Conservation (phyloP, 139 green algal genomes). For the Chlorella vulgaris region DNA sequence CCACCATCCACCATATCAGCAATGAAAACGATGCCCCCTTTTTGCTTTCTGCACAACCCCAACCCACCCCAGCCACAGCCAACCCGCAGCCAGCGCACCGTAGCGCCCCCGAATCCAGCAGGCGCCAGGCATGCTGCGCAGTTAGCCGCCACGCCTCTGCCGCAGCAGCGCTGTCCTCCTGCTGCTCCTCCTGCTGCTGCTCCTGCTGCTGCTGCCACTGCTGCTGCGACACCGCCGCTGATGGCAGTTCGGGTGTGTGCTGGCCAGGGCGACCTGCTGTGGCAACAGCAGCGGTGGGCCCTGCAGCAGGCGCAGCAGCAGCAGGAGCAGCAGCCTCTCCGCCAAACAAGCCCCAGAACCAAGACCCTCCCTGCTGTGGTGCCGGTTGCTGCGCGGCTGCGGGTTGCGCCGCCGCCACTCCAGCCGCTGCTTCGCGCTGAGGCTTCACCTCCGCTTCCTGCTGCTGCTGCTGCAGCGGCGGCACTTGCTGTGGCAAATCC, state of each 20-base stretch:
- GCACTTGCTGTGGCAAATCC: neutral
- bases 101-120: neutral
- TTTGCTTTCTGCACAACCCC: too few species aligned
- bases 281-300: too few species aligned
- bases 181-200: neutral
- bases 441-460: slow-evolving; percentile 49
- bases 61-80: too few species aligned
- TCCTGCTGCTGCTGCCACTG: neutral
- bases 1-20: too few species aligned
- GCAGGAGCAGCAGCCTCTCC: neutral
- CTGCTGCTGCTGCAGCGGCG: slow-evolving; percentile 1
- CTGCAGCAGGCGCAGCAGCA: neutral
- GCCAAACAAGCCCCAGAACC: neutral
- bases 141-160: slow-evolving; percentile 7
- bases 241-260: too few species aligned
- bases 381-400: slow-evolving; percentile 31
- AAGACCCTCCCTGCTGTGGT: slow-evolving; percentile 9
- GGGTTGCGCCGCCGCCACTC: neutral
- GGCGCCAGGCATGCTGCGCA: slow-evolving; percentile 12
- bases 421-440: slow-evolving; percentile 10
- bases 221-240: neutral
- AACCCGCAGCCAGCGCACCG: neutral
- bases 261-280: too few species aligned
- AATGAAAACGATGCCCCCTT: too few species aligned
- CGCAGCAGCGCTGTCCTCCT: neutral